These are phyloP conservation scores for Cryptococcus hybrid DNA, from an alignment of 1,284 basidiomycete genomes.

Conservation along the genomic window DNA sequence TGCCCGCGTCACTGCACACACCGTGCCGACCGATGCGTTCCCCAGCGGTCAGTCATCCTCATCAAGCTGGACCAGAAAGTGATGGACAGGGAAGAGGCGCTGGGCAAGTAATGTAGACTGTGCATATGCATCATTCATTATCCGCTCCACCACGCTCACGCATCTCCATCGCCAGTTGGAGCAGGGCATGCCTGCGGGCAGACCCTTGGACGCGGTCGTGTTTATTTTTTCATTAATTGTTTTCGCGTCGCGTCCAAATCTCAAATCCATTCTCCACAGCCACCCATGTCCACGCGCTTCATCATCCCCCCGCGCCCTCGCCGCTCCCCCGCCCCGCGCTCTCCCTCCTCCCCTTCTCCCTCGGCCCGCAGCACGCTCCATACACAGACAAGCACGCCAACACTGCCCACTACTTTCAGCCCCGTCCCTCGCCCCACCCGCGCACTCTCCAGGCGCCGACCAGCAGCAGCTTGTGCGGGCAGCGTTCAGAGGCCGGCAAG, in stretches of 20 bases:
- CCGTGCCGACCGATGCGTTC: conserved; percentile 75
- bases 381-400: conserved; percentile 17
- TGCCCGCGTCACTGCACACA: conserved; percentile 93
- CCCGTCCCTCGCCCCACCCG: too few relatives aligned
- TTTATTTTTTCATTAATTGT: too few relatives aligned
- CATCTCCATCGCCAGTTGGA: too few relatives aligned
- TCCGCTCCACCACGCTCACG: too few relatives aligned
- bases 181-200: too few relatives aligned
- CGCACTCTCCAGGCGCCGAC: too few relatives aligned
- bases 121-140: too few relatives aligned
- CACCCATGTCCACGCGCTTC: conserved; percentile 9
- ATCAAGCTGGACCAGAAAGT: conserved; percentile 93
- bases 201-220: too few relatives aligned
- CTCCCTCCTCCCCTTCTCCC: conserved; percentile 43
- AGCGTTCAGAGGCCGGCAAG: conserved; percentile 36
- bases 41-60: conserved; percentile 82
- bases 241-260: neutral
- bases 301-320: conserved; percentile 9
- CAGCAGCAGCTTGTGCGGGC: conserved; percentile 13
- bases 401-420: conserved; percentile 30
- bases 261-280: too few relatives aligned
- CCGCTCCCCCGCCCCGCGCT: conserved; percentile 20
- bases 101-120: conserved; percentile 50
- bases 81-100: conserved; percentile 78
- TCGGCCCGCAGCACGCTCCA: conserved; percentile 24